Percentiles rank a stretch among this genome's conserved stretches.
Evolutionary conservation across 2,329 filamentous ascomycete species (phyloP).

Genomic region (Ophiostoma fasciatum): DNA sequence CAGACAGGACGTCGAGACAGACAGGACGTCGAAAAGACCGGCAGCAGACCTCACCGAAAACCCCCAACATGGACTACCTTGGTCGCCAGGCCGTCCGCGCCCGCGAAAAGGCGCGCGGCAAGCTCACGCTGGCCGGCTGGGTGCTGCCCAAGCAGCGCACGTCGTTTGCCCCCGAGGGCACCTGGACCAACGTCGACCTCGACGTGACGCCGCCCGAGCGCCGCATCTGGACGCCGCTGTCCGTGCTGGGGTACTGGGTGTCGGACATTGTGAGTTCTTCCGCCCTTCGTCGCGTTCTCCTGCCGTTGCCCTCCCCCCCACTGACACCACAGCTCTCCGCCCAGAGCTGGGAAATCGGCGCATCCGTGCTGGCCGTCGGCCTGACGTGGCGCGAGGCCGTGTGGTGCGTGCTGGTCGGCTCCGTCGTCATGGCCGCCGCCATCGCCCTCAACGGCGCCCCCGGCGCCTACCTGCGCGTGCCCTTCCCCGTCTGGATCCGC

Average conservation of each 20-base stretch:
- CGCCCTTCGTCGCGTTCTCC: too few species aligned
- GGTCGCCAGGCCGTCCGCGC: not conserved
- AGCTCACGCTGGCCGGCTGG: conserved; percentile 12
- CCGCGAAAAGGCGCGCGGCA: not conserved
- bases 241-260: conserved; percentile 14
- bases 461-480: conserved; percentile 28
- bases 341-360: conserved; percentile 1
- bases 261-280: not conserved
- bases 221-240: conserved; percentile 13
- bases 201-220: conserved; percentile 10
- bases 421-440: conserved; percentile 40
- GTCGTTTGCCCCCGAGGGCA: conserved; percentile 11
- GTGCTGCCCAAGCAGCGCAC: conserved; percentile 14
- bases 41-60: not conserved
- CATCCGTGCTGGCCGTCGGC: conserved; percentile 1
- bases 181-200: conserved; percentile 11
- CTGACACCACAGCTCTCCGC: not conserved
- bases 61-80: not conserved
- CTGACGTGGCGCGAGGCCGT: conserved; percentile 26
- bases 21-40: too few species aligned
- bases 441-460: conserved; percentile 31
- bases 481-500: conserved; percentile 20
- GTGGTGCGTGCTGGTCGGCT: conserved; percentile 35
- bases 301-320: not conserved
- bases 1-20: too few species aligned